These are phyloP conservation scores for Acanthamoeba sp. DNA, from an alignment of 208 protist genomes.

Conservation along the genomic window DNA sequence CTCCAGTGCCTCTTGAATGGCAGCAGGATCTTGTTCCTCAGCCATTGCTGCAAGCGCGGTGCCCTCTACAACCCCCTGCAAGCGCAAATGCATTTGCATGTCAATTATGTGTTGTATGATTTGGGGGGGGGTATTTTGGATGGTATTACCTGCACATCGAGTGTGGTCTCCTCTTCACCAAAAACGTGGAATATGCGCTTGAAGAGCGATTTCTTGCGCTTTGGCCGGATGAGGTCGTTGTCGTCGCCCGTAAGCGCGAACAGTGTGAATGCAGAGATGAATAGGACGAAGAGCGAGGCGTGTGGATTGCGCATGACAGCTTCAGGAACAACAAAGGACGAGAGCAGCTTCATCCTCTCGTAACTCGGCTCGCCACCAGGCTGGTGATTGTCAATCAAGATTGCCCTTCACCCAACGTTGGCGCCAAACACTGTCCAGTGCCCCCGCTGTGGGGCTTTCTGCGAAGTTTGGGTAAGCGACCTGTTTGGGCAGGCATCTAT, in stretches of 20 bases:
- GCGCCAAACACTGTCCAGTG: not conserved
- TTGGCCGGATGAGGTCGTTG: conserved; percentile 45
- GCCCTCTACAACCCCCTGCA: not conserved
- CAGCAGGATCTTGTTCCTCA: not conserved
- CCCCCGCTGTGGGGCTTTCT: too few relatives aligned
- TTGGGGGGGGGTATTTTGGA: too few relatives aligned
- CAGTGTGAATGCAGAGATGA: conserved; percentile 65
- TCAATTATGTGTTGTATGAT: too few relatives aligned
- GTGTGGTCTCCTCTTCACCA: not conserved
- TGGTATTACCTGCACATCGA: not conserved
- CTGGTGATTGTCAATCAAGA: too few relatives aligned
- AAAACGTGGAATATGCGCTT: conserved; percentile 24
- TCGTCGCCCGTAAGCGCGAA: conserved; percentile 60
- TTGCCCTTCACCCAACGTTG: too few relatives aligned
- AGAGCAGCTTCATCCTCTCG: conserved; percentile 1
- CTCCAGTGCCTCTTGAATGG: conserved; percentile 20
- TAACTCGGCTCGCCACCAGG: too few relatives aligned
- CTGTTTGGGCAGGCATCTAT: not conserved
- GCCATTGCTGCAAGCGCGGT: not conserved
- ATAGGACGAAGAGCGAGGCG: conserved; percentile 47
- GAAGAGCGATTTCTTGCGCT: conserved; percentile 57
- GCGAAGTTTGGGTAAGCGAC: not conserved
- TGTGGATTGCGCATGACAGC: conserved; percentile 47
- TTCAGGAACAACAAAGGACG: not conserved
- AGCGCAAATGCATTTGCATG: too few relatives aligned